phyloP scores from a whole-genome alignment of 106 monocot genomes.

The Platanthera zijinensis region DNA sequence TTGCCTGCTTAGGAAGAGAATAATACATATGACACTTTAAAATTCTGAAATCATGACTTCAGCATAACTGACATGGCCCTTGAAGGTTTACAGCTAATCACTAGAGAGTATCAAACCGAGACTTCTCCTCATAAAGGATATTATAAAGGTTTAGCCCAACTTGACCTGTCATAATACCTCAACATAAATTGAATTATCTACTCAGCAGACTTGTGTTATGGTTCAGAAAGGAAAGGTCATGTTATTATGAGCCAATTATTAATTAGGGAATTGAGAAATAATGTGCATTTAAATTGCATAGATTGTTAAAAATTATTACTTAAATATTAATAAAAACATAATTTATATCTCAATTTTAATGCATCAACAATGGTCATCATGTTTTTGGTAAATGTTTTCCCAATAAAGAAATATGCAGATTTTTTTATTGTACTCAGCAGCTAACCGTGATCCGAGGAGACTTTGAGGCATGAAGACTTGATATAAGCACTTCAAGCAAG shows the following conservation, averaged over 20 bases:
- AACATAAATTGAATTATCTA: neutral
- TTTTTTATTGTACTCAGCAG: neutral
- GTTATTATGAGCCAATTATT: neutral
- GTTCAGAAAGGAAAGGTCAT: neutral
- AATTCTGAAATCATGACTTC: neutral
- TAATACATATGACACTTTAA: neutral
- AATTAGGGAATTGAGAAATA: neutral
- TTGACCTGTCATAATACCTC: neutral
- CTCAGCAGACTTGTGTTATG: neutral
- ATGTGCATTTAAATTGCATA: neutral
- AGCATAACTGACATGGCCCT: neutral
- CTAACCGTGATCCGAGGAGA: conserved; percentile 71
- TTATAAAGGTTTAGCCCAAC: neutral
- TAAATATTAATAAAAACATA: neutral
- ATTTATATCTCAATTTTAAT: neutral
- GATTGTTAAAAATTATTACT: neutral
- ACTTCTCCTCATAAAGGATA: neutral
- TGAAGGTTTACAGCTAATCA: neutral
- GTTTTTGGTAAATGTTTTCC: neutral
- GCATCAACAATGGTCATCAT: neutral
- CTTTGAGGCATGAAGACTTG: conserved; percentile 45
- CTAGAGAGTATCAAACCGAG: neutral
- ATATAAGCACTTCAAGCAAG: conserved; percentile 80
- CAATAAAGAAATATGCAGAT: neutral
- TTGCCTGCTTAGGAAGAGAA: neutral